Base-by-base conservation (phyloP, 495 filamentous ascomycete species). In the Aspergillus sparsus region DNA sequence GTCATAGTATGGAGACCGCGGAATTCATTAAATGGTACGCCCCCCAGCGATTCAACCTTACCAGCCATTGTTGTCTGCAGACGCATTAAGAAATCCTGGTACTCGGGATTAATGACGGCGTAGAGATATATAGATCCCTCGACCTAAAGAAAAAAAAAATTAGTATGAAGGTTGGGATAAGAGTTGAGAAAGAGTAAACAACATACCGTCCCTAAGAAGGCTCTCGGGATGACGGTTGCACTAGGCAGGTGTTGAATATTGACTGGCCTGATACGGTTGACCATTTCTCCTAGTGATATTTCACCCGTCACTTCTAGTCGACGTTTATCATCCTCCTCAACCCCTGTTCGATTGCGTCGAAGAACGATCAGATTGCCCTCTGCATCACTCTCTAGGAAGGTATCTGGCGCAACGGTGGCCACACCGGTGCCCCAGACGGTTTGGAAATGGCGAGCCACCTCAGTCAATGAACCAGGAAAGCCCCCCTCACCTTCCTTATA, bases 51-150 rank as follows among this genome's bases (percentile, higher is more conserved):
- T 46, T 85, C 73, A 45, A 96, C 78, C 4, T 79, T 71, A n/a
- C 81, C 77, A 9, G 87, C 80, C 54, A 98, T 79, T 16, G 81
- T 83, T 3, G 75, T 71, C 76, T 99, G 94, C 32, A 99, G 85
- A 3, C 84, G 82, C 73, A 97, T 90, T 10, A 99, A 83, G 54
- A 96, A 80, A 61, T 96, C 87, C 62, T 89, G 87, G 45, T 88
- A 80, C 0, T 80, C 70, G 0, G 85, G 78, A 9, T 84, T 77
- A 58, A 99, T 92, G 6, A 86, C 74, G 0, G 86, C 91, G 71
- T 94, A 92, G 67, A 98, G 85, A 72, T 96, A 96, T 60, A 99
- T 88, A 9, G 89, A 87, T 37, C 94, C 94, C 68, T 97, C 94
- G 27, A 91, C 86, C 91, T 96, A 46, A 39, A 21, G 55, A 9